These are phyloP conservation scores for Volvox africanus DNA, from an alignment of 139 green algal species.

Conservation along the genomic window DNA sequence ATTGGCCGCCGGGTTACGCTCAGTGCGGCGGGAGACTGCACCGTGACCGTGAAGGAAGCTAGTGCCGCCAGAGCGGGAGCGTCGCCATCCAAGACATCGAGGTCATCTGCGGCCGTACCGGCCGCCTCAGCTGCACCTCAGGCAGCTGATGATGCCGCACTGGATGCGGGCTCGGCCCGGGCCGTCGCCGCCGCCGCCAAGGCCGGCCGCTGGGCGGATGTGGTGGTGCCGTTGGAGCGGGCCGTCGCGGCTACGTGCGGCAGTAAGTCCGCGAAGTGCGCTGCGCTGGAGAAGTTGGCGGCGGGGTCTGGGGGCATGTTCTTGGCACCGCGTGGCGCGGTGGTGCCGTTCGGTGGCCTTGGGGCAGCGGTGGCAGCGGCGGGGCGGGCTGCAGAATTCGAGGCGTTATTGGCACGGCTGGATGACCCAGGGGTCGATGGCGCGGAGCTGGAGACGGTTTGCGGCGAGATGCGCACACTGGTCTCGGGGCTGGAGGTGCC, in stretches of 20 bases:
- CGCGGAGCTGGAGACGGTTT: conserved; percentile 51
- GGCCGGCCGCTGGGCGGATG: conserved; percentile 2
- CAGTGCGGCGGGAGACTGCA: neutral
- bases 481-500: conserved; percentile 48
- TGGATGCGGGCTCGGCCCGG: neutral
- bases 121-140: neutral
- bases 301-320: conserved; percentile 60
- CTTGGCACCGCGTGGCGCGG: conserved; percentile 69
- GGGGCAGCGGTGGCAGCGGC: conserved; percentile 74
- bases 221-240: conserved; percentile 72
- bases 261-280: conserved; percentile 89
- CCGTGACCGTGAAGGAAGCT: neutral
- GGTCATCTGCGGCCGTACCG: neutral
- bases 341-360: conserved; percentile 95
- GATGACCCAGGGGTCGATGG: conserved; percentile 38
- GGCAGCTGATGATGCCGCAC: neutral
- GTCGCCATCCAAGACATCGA: neutral
- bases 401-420: conserved; percentile 62
- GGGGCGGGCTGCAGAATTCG: conserved; percentile 50
- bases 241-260: conserved; percentile 73
- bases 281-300: conserved; percentile 69
- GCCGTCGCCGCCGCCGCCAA: neutral
- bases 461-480: conserved; percentile 64
- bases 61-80: neutral
- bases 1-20: conserved; percentile 61